phyloP scores from a whole-genome alignment of 768 basidiomycete genomes.

The Collybia sp. region DNA sequence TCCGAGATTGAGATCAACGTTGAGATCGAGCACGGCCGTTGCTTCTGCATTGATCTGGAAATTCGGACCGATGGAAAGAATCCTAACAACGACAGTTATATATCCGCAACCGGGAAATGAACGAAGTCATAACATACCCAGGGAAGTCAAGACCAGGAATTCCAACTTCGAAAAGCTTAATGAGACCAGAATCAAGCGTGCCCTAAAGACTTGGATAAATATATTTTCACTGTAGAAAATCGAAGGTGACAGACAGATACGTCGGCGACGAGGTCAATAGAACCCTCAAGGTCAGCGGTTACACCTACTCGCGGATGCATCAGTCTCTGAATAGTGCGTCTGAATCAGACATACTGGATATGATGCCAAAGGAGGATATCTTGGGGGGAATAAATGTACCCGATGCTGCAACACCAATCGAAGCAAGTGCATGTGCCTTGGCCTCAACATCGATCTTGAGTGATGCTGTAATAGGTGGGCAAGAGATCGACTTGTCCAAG shows the following conservation, averaged over 20 bases:
- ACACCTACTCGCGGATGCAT: slow-evolving; percentile 18
- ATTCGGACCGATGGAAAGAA: no score
- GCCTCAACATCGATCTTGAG: slow-evolving; percentile 13
- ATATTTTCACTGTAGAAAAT: no score
- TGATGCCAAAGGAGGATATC: slow-evolving; percentile 27
- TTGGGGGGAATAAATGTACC: slow-evolving; percentile 16
- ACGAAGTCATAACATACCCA: slow-evolving; percentile 23
- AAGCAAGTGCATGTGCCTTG: slow-evolving; percentile 20
- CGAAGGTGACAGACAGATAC: no score
- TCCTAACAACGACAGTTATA: no score
- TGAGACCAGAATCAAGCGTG: no score
- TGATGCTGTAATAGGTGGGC: slow-evolving; percentile 14
- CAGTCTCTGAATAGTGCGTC: neutral
- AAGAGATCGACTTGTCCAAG: slow-evolving; percentile 17
- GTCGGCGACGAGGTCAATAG: no score
- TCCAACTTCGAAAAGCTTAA: slow-evolving; percentile 29
- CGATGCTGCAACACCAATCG: slow-evolving; percentile 19
- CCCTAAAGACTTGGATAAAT: no score
- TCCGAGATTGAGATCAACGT: no score
- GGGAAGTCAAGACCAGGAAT: slow-evolving; percentile 48
- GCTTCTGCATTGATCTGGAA: no score
- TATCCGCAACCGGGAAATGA: no score
- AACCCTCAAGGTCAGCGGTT: no score
- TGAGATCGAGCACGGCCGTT: no score
- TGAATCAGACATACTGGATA: slow-evolving; percentile 21